Evolutionary conservation across 768 basidiomycete species (phyloP), one percentile per base, ranked within the genome.

Genomic region (Podaxis sp.): DNA sequence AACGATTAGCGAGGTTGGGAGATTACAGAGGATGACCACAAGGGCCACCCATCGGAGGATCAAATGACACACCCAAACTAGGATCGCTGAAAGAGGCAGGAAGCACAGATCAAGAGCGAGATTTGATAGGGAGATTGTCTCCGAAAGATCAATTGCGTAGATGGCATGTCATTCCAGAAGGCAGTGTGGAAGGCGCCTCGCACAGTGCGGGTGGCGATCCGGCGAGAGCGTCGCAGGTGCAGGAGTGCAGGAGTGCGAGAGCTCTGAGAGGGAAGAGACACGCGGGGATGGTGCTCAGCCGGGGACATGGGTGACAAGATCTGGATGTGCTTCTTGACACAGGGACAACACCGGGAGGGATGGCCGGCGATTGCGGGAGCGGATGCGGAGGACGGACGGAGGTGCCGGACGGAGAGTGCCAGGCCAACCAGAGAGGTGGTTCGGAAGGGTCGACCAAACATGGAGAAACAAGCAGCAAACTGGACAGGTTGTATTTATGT

Each of bases 231-330:
- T 48, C 19, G 57, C 30, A 55, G 33, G 53, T 38, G 54, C 54
- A 56, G 48, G 57, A 58, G 44, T 48, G 57, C 57, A 58, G 57
- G 57, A 40, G 44, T 49, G 57, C 48, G 30, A 48, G 46, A 59
- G 57, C 19, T 33, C 39, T 56, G 44, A 24, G 48, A 24, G 46
- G 30, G 46, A 39, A 39, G 30, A 51, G 15, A 17, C 57, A 59
- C 57, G 57, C 57, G 57, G 57, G 57, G 57, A 58, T 49, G 46
- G 54, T 59, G 57, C 57, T 59, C 57, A 59, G 57, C 57, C 57
- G 57, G 57, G 44, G 28, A 36, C 57, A 33, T 19, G n/a, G 33
- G 19, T 59, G 30, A 51, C 57, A 59, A 8, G 57, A 59, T 59
- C 57, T 48, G 46, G 57, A 59, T 51, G 57, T 22, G 44, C 44